phyloP scores from a whole-genome alignment of 2,329 filamentous ascomycete genomes.

The Allantophomopsis cytisporea region DNA sequence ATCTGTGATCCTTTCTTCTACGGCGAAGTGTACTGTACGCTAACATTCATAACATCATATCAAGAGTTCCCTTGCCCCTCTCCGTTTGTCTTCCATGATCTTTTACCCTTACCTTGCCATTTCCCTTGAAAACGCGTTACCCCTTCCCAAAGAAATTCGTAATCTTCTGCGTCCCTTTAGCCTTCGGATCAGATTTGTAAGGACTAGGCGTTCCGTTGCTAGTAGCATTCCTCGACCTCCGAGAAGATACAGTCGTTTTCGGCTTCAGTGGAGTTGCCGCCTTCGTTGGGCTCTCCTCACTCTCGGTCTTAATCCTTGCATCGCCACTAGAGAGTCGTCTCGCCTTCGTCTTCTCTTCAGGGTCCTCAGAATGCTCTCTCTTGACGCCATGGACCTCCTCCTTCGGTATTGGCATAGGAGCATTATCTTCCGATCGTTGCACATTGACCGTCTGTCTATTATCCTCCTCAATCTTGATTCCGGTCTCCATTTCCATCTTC shows the following conservation, averaged over 20 bases:
- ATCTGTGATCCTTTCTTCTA: too few relatives aligned
- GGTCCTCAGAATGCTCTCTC: constrained; percentile 12
- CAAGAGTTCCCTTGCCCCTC: too few relatives aligned
- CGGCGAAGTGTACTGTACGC: not conserved
- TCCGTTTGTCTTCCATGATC: too few relatives aligned
- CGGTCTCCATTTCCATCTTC: not conserved
- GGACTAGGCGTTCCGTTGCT: constrained; percentile 15
- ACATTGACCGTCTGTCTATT: constrained; percentile 13
- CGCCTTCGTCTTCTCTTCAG: constrained; percentile 1
- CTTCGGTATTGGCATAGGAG: constrained; percentile 11
- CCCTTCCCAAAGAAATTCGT: constrained; percentile 40
- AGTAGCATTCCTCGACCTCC: constrained; percentile 15
- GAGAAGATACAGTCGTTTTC: constrained; percentile 6
- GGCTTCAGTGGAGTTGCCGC: constrained; percentile 3
- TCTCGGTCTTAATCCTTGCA: too few relatives aligned
- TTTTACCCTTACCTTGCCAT: too few relatives aligned
- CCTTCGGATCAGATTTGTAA: constrained; percentile 9
- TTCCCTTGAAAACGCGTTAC: not conserved
- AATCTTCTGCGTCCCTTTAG: constrained; percentile 25
- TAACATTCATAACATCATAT: too few relatives aligned
- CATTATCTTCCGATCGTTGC: constrained; percentile 13
- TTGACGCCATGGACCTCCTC: constrained; percentile 13
- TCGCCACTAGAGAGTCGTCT: too few relatives aligned
- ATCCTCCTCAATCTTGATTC: constrained; percentile 12
- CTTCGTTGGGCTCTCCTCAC: constrained; percentile 1